Evolutionary conservation across 1,139 yeast genomes (phyloP).

Genomic region (Debaryomycetaceae sp.): DNA sequence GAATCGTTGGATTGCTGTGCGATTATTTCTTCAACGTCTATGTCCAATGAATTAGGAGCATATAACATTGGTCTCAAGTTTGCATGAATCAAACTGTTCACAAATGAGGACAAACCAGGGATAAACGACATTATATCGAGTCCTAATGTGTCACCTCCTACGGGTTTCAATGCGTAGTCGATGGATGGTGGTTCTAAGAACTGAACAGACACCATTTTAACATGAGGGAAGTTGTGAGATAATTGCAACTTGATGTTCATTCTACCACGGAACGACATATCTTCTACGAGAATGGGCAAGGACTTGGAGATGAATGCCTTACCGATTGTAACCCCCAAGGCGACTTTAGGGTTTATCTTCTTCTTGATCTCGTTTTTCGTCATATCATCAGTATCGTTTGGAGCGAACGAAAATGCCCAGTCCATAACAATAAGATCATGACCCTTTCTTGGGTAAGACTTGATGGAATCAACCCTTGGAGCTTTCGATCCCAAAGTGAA

Average conservation of each 20-base stretch:
- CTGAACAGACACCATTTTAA: constrained; percentile 65
- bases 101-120: constrained; percentile 76
- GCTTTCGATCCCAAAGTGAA: constrained; percentile 79
- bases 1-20: constrained; percentile 63
- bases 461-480: constrained; percentile 67
- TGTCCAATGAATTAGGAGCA: constrained; percentile 77
- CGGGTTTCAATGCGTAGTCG: constrained; percentile 79
- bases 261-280: constrained; percentile 71
- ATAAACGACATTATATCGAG: constrained; percentile 77
- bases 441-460: constrained; percentile 67
- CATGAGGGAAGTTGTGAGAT: constrained; percentile 67
- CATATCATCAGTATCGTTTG: constrained; percentile 80
- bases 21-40: constrained; percentile 69
- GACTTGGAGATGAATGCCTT: constrained; percentile 72
- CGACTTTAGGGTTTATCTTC: constrained; percentile 75
- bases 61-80: constrained; percentile 72
- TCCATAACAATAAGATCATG: constrained; percentile 72
- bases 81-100: constrained; percentile 64
- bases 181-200: constrained; percentile 74
- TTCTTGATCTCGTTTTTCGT: constrained; percentile 67
- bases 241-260: constrained; percentile 64
- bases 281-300: constrained; percentile 73
- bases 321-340: constrained; percentile 74
- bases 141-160: constrained; percentile 83
- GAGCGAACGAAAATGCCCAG: constrained; percentile 77